Evolutionary conservation across 345 rosid species (phyloP), one percentile per base, ranked within the genome.

Genomic region (Gossypium raimondii): DNA sequence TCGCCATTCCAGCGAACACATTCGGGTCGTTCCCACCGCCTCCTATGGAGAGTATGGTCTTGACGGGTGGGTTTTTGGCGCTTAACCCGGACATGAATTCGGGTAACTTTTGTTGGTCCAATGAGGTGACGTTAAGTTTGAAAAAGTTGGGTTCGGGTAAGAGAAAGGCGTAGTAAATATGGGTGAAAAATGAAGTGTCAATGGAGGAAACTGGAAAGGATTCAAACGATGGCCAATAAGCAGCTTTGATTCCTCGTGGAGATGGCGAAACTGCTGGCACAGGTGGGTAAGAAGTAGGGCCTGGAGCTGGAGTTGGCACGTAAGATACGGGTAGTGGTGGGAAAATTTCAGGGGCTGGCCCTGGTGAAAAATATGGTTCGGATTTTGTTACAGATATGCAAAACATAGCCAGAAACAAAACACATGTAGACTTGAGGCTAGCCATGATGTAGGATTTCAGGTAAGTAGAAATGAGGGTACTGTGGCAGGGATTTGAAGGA

Each of bases 111-210:
- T 45, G 14, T 72, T 78, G 80, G 78, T 85, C 86, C 1, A 34
- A 71, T 6, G 51, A 55, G 3, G 87, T 84, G 11, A 85, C 58
- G 2, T 67, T 69, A 59, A 83, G 82, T 24, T 76, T 53, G 79
- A 69, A 83, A 0, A 85, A 77, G 53, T 55, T 17, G 0, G 85
- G 80, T 2, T 84, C 79, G 2, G 78, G 81, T n/a, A 65, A 6
- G 53, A 86, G 81, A 67, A 88, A 88, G 3, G 89, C 87, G 18
- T 84, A 84, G 70, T 80, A 86, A 47, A 88, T 65, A 64, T 84
- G 92, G 1, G 88, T 84, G 85, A 88, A 86, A 59, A 77, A 81
- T 2, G 86, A 67, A 0, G 89, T 78, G 65, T 83, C 74, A 4
- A 84, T 84, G 17, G 80, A 43, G 2, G 84, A 76, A 6, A 83